Evolutionary conservation across 176 grass and related monocot species (phyloP).

Genomic region (Zea luxurians): DNA sequence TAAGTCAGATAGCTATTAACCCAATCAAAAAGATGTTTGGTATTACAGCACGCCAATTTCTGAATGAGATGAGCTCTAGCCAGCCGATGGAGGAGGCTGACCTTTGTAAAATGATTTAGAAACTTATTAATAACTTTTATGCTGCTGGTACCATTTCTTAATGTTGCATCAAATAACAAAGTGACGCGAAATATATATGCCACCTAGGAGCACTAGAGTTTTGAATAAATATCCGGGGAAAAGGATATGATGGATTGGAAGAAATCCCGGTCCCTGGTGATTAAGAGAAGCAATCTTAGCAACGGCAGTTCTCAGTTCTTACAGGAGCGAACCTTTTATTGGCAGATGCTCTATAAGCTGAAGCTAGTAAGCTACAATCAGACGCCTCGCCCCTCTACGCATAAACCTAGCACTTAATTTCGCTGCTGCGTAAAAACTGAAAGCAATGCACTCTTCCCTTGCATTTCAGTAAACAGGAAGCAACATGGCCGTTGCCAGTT

Average conservation of each 20-base stretch:
- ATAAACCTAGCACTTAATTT: not conserved
- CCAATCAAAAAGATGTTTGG: not conserved
- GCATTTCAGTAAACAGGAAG: slow-evolving; percentile 57
- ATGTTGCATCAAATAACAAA: not conserved
- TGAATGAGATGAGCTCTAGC: not conserved
- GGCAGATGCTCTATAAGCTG: not conserved
- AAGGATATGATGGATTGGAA: not conserved
- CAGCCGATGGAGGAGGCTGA: not conserved
- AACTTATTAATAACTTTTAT: not conserved
- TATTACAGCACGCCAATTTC: not conserved
- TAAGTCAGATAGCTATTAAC: not conserved
- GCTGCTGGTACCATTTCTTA: not conserved
- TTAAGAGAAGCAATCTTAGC: not conserved
- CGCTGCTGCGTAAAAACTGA: not conserved
- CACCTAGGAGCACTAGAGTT: not conserved
- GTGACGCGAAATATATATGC: not conserved
- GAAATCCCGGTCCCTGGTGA: not conserved
- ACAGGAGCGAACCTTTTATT: not conserved
- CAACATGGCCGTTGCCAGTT: not conserved
- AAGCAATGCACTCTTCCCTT: not conserved
- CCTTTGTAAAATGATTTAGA: not conserved
- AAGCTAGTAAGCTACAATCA: not conserved
- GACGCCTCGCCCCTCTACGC: not conserved
- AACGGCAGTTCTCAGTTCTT: not conserved
- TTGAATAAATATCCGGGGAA: not conserved